Percentiles rank a stretch among this genome's conserved stretches.
phyloP scores from a whole-genome alignment of 2,329 filamentous ascomycete species.

The Cladosporium sp. region DNA sequence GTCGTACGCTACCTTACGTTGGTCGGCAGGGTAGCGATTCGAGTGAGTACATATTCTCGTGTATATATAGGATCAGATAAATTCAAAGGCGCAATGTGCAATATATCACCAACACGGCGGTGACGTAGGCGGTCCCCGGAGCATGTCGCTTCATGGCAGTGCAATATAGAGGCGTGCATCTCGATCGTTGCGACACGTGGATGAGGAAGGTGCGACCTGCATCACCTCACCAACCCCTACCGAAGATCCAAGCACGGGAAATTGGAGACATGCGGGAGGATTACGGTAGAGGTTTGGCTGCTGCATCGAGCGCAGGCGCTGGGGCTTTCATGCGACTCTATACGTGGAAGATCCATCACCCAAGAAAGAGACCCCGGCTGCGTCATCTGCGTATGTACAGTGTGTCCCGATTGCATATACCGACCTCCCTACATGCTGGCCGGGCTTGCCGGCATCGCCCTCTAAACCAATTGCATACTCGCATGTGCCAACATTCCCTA shows the following conservation, averaged over 20 bases:
- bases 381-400: not conserved
- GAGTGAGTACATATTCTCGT: not conserved
- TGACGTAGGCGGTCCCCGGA: constrained; percentile 2
- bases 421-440: not conserved
- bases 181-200: not conserved
- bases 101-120: not conserved
- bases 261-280: not conserved
- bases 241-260: not conserved
- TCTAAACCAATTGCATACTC: not conserved
- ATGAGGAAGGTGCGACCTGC: constrained; percentile 8
- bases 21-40: not conserved
- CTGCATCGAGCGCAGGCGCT: not conserved
- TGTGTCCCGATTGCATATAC: not conserved
- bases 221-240: not conserved
- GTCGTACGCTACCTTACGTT: not conserved
- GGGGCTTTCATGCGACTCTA: constrained; percentile 1
- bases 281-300: not conserved
- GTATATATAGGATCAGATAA: not conserved
- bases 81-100: not conserved
- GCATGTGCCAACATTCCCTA: constrained; percentile 34
- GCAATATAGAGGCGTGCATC: not conserved
- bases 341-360: not conserved
- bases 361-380: not conserved
- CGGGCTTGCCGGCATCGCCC: not conserved
- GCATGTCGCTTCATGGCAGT: not conserved